These are phyloP conservation scores for Trichocomaceae sp. DNA, from an alignment of 2,329 filamentous ascomycete genomes.

Conservation along the genomic window DNA sequence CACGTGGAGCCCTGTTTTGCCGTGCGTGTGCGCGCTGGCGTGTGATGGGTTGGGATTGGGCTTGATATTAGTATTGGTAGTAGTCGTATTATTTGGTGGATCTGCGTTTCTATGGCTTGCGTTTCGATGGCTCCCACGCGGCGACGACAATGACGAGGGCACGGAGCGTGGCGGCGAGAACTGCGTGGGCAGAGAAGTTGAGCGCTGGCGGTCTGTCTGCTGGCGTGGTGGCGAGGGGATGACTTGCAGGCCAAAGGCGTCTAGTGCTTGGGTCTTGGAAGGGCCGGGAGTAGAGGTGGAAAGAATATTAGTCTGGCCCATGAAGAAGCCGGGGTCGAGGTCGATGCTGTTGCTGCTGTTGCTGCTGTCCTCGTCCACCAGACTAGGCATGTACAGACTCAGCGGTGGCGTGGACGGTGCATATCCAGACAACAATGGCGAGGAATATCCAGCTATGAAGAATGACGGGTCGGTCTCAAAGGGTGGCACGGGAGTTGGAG, in stretches of 20 bases:
- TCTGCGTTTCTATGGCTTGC: no score
- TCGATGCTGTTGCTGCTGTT: not conserved
- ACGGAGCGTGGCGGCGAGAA: constrained; percentile 11
- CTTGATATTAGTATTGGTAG: not conserved
- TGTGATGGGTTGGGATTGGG: not conserved
- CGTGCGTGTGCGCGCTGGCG: not conserved
- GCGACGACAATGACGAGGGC: not conserved
- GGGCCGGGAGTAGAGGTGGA: not conserved
- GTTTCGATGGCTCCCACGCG: no score
- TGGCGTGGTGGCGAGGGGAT: not conserved
- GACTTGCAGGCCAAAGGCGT: constrained; percentile 8
- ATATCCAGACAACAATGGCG: constrained; percentile 10
- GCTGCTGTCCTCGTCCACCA: constrained; percentile 5
- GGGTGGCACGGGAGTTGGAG: not conserved
- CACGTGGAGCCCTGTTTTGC: constrained; percentile 4
- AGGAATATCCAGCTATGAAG: constrained; percentile 8
- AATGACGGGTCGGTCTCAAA: constrained; percentile 7
- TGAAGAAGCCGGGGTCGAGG: constrained; percentile 6
- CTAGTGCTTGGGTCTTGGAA: not conserved
- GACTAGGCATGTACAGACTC: constrained; percentile 11
- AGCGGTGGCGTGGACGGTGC: constrained; percentile 11
- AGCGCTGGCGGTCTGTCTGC: constrained; percentile 8
- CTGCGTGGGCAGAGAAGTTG: constrained; percentile 8
- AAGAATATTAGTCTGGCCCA: not conserved
- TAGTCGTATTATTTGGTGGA: no score